phyloP scores from a whole-genome alignment of 2,329 filamentous ascomycete genomes.

The Exophiala viscosa region DNA sequence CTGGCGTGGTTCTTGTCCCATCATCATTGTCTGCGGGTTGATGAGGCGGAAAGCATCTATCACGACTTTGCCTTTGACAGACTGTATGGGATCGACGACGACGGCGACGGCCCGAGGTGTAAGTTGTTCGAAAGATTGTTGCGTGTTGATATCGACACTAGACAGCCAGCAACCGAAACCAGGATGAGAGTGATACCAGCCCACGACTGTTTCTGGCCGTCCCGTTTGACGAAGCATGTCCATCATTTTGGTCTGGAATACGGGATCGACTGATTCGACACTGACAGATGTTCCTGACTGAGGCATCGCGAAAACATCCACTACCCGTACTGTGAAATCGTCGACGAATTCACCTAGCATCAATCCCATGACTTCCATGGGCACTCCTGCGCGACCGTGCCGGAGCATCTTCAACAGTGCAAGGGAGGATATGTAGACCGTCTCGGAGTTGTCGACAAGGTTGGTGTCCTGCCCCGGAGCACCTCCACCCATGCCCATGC shows the following conservation, averaged over 20 bases:
- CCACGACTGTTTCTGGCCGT: conserved; percentile 92
- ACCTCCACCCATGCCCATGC: conserved; percentile 57
- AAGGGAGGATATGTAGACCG: conserved; percentile 97
- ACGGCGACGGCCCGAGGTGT: conserved; percentile 95
- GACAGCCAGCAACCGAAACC: conserved; percentile 99
- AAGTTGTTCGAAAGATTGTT: conserved; percentile 99
- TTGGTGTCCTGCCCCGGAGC: conserved; percentile 67
- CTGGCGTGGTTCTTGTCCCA: conserved; percentile 95
- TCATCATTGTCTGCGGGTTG: conserved; percentile 95
- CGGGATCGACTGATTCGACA: conserved; percentile 95
- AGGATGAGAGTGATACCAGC: conserved; percentile 99
- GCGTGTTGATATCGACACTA: conserved; percentile 98
- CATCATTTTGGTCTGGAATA: conserved; percentile 99
- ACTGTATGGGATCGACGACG: conserved; percentile 97
- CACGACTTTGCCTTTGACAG: conserved; percentile 98
- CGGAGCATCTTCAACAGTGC: conserved; percentile 97
- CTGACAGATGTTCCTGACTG: conserved; percentile 97
- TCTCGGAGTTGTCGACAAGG: conserved; percentile 98
- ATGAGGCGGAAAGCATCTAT: conserved; percentile 99
- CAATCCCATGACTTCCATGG: conserved; percentile 99
- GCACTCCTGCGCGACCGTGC: conserved; percentile 93
- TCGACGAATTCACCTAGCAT: conserved; percentile 99
- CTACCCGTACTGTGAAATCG: conserved; percentile 96
- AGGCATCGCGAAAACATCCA: conserved; percentile 99
- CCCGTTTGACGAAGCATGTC: conserved; percentile 98